These are phyloP conservation scores for Fusarium tupiense DNA, from an alignment of 2,329 filamentous ascomycete species.

Conservation along the genomic window DNA sequence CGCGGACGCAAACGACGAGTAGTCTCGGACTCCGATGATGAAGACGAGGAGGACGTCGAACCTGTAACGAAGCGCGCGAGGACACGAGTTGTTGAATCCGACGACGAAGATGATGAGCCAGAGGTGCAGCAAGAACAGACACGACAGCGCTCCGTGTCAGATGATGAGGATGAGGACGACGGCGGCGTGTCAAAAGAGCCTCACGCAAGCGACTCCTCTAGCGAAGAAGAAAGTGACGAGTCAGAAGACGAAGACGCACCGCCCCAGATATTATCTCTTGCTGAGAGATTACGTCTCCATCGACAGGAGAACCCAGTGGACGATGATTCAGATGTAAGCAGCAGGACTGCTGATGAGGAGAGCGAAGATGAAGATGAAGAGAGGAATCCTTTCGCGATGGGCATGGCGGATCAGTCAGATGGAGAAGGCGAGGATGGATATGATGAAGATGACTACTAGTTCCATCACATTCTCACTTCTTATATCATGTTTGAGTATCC, in stretches of 20 bases:
- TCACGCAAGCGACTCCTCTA: background rate
- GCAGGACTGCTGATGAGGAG: slow-evolving; percentile 30
- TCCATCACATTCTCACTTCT: background rate
- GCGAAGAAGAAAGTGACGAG: slow-evolving; percentile 7
- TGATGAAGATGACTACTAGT: slow-evolving; percentile 29
- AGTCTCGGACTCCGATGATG: slow-evolving; percentile 47
- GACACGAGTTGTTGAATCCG: slow-evolving; percentile 29
- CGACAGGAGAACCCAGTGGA: slow-evolving; percentile 34
- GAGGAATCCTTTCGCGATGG: slow-evolving; percentile 43
- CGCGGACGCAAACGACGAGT: slow-evolving; percentile 44
- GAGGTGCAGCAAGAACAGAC: background rate
- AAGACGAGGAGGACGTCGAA: slow-evolving; percentile 33
- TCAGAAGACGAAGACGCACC: slow-evolving; percentile 26
- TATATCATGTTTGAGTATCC: background rate
- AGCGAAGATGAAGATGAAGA: slow-evolving; percentile 36
- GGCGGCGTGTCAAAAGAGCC: slow-evolving; percentile 13
- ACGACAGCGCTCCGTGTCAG: slow-evolving; percentile 6
- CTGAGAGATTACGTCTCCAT: slow-evolving; percentile 29
- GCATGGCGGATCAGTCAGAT: slow-evolving; percentile 49
- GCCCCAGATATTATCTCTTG: slow-evolving; percentile 20
- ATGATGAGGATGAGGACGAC: slow-evolving; percentile 34
- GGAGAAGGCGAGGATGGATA: slow-evolving; percentile 38
- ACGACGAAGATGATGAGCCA: slow-evolving; percentile 36
- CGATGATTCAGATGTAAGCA: slow-evolving; percentile 18
- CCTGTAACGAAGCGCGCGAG: slow-evolving; percentile 41